A percentile compares a stretch with the other conserved stretches of the same genome.
Evolutionary conservation across 2,329 filamentous ascomycete species (phyloP).

Genomic region (Pseudogymnoascus sp.): DNA sequence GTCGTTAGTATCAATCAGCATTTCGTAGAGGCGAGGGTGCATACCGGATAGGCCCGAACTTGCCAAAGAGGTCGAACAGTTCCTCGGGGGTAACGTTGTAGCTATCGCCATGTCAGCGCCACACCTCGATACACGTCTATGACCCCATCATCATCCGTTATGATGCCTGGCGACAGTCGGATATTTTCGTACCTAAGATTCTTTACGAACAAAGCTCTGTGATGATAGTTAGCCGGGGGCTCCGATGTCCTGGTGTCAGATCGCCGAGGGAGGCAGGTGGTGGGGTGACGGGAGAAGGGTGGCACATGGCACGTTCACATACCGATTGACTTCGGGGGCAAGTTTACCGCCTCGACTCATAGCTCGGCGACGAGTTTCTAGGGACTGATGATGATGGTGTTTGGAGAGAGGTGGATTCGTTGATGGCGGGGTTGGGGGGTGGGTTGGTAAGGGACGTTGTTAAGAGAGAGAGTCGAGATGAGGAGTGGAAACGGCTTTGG

Average conservation of each 20-base stretch:
- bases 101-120: slow-evolving; percentile 44
- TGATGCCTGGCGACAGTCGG: slow-evolving; percentile 35
- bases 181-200: slow-evolving; percentile 75
- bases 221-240: slow-evolving; percentile 11
- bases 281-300: slow-evolving; percentile 14
- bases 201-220: slow-evolving; percentile 99
- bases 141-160: slow-evolving; percentile 48
- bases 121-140: slow-evolving; percentile 56
- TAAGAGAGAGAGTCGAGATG: slow-evolving; percentile 3
- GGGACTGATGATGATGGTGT: slow-evolving; percentile 5
- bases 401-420: slow-evolving; percentile 1
- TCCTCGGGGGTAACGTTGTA: slow-evolving; percentile 98
- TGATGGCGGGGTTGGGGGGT: slow-evolving; percentile 4
- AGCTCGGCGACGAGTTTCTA: slow-evolving; percentile 47
- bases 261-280: not conserved
- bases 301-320: slow-evolving; percentile 33
- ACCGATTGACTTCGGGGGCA: slow-evolving; percentile 99
- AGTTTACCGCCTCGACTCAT: slow-evolving; percentile 97
- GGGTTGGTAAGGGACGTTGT: not conserved
- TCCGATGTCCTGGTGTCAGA: not conserved
- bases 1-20: slow-evolving; percentile 21
- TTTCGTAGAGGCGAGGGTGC: slow-evolving; percentile 24
- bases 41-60: slow-evolving; percentile 92
- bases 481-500: slow-evolving; percentile 3
- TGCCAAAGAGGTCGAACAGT: slow-evolving; percentile 97